Evolutionary conservation across 352 stramenopile species (phyloP), one percentile per base, ranked within the genome.

Genomic region (Globisporangium parvum): DNA sequence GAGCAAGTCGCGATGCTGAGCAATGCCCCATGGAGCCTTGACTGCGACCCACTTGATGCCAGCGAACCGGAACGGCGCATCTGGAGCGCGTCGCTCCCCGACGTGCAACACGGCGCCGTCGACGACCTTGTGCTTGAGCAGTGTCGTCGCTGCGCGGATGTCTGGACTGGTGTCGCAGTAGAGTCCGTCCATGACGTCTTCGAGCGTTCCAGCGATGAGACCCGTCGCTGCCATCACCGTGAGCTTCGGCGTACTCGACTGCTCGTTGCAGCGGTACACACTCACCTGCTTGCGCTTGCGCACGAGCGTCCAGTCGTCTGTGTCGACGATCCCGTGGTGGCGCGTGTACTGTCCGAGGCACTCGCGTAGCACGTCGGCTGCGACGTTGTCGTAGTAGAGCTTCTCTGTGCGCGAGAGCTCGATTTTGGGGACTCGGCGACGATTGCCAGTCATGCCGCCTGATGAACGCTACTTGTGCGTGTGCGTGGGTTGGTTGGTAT

Each of bases 31-130:
- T 21, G 58, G 64, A 20, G 55, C 60, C 18, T 59, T 64, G 9
- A 54, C 57, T 1, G 69, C 66, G 20, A 72, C 62, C 72, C 70
- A 81, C 53, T 79, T 78, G 60, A 81, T 79, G 14, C 72, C 72
- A 3, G 70, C 67, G 44, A 79, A 81, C 37, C 67, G 67, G 48
- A 66, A 81, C 18, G 72, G 72, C 20, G 66, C 62, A 1, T 75
- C 50, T 0, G 60, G 21, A 11, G 55, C 69, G 8, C 65, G 64
- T 4, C 60, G 59, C 60, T 77, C 60, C 15, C 60, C 64, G 0
- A 62, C 67, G 28, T 67, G 63, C 15, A 81, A 47, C 12, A 79
- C 57, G 0, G 54, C 62, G 6, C 59, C 69, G 35, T 75, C 72
- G 18, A 73, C 54, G 10, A 78, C 26, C 26, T 28, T 28, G 2